Conservation (phyloP, 2,329 filamentous ascomycete genomes). For the Penicillium sp. region DNA sequence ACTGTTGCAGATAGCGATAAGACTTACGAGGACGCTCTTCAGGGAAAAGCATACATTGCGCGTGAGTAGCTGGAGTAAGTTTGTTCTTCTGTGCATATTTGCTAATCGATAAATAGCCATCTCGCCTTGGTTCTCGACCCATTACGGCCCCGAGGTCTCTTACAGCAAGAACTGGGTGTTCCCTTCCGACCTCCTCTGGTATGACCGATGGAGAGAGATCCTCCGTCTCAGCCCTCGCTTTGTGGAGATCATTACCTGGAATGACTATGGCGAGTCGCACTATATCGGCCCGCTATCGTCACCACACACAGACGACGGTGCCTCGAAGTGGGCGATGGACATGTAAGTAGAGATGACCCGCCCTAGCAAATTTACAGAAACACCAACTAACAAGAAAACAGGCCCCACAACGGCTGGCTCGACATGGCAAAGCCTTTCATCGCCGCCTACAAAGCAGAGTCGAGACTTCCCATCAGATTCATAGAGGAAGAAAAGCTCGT, state of each 20-base stretch:
- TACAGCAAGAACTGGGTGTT: slow-evolving; percentile 57
- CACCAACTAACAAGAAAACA: slow-evolving; percentile 19
- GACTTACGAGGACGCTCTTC: slow-evolving; percentile 35
- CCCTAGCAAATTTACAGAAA: too few relatives aligned
- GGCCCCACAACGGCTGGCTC: slow-evolving; percentile 55
- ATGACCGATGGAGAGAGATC: slow-evolving; percentile 45
- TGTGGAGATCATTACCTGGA: slow-evolving; percentile 51
- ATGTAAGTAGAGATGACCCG: slow-evolving; percentile 40
- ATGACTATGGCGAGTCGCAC: slow-evolving; percentile 58
- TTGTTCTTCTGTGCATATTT: background rate
- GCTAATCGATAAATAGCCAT: slow-evolving; percentile 31
- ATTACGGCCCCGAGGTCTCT: slow-evolving; percentile 47
- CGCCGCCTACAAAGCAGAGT: slow-evolving; percentile 53
- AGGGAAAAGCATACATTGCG: slow-evolving; percentile 51
- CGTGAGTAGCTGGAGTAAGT: slow-evolving; percentile 31
- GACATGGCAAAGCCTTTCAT: slow-evolving; percentile 57
- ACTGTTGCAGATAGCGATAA: slow-evolving; percentile 44
- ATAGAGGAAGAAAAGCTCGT: slow-evolving; percentile 52
- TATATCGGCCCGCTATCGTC: slow-evolving; percentile 53
- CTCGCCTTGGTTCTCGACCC: slow-evolving; percentile 55
- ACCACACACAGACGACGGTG: slow-evolving; percentile 38
- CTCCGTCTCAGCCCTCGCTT: slow-evolving; percentile 49
- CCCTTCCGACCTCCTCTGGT: slow-evolving; percentile 48
- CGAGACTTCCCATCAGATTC: slow-evolving; percentile 34
- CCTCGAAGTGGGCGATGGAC: slow-evolving; percentile 53